Evolutionary conservation across 495 filamentous ascomycete genomes (phyloP).

Genomic region (Sordaria brevicollis): DNA sequence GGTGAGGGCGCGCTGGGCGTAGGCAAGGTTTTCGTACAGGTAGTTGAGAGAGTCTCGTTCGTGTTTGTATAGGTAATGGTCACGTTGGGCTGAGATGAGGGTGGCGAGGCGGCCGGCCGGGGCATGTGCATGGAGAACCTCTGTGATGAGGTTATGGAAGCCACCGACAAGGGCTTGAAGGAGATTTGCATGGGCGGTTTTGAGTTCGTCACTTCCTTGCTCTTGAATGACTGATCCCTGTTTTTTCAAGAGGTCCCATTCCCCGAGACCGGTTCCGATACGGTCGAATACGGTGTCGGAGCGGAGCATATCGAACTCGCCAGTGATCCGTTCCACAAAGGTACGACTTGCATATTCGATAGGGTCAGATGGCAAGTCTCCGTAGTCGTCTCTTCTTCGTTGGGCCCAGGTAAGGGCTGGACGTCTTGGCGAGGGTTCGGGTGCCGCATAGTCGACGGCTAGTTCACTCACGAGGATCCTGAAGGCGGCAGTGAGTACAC

Average conservation of each 20-base stretch:
- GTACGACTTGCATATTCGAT: slow-evolving; percentile 19
- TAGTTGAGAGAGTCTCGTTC: background rate
- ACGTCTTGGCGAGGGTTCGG: background rate
- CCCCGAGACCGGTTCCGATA: background rate
- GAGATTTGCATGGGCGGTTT: slow-evolving; percentile 22
- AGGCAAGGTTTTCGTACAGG: slow-evolving; percentile 13
- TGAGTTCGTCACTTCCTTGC: slow-evolving; percentile 27
- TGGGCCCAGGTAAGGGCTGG: slow-evolving; percentile 10
- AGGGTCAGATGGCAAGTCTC: slow-evolving; percentile 21
- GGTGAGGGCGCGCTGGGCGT: slow-evolving; percentile 17
- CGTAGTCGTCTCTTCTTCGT: slow-evolving; percentile 20
- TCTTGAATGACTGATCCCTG: background rate
- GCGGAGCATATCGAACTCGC: slow-evolving; percentile 3
- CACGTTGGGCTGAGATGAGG: slow-evolving; percentile 13
- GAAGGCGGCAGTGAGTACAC: slow-evolving; percentile 28
- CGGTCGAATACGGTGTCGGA: slow-evolving; percentile 10
- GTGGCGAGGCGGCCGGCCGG: background rate
- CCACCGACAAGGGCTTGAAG: slow-evolving; percentile 4
- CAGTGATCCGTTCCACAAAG: slow-evolving; percentile 16
- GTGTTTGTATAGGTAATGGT: slow-evolving; percentile 18
- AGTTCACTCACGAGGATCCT: slow-evolving; percentile 34
- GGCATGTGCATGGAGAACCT: background rate
- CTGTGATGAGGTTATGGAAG: slow-evolving; percentile 4
- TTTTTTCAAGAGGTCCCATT: slow-evolving; percentile 8
- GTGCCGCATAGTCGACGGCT: slow-evolving; percentile 56